phyloP scores from a whole-genome alignment of 2,329 filamentous ascomycete species.

The Trichophyton rubrum region DNA sequence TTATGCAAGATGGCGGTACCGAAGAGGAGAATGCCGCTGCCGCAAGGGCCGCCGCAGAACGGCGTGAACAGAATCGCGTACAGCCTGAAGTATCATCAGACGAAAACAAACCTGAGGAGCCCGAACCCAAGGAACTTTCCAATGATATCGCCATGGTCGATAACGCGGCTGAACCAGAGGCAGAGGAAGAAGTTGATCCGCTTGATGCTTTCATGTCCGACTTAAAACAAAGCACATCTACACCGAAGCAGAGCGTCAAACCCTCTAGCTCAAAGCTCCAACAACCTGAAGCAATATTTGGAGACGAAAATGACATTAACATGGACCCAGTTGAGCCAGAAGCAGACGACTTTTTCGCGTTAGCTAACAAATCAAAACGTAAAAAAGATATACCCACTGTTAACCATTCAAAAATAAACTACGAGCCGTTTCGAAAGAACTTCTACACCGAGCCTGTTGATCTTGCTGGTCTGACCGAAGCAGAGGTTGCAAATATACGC shows the following conservation, averaged over 20 bases:
- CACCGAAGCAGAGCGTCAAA: slow-evolving; percentile 24
- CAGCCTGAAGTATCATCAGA: slow-evolving; percentile 36
- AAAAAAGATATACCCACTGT: slow-evolving; percentile 89
- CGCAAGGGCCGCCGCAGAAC: slow-evolving; percentile 71
- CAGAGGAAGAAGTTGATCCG: slow-evolving; percentile 60
- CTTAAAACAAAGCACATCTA: slow-evolving; percentile 40
- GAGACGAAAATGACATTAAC: slow-evolving; percentile 63
- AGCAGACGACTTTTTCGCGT: slow-evolving; percentile 52
- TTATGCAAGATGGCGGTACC: slow-evolving; percentile 62
- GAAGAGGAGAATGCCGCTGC: slow-evolving; percentile 83
- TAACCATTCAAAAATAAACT: slow-evolving; percentile 74
- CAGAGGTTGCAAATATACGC: slow-evolving; percentile 68
- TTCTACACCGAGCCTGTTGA: slow-evolving; percentile 91
- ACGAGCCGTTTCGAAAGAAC: slow-evolving; percentile 78
- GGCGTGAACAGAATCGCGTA: slow-evolving; percentile 54
- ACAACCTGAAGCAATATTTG: slow-evolving; percentile 75
- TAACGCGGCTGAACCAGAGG: slow-evolving; percentile 22
- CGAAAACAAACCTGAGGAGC: slow-evolving; percentile 12
- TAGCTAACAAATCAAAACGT: slow-evolving; percentile 57
- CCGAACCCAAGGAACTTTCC: background rate
- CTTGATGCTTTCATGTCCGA: slow-evolving; percentile 94
- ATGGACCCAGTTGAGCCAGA: slow-evolving; percentile 50
- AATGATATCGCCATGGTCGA: slow-evolving; percentile 5
- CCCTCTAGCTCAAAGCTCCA: slow-evolving; percentile 38
- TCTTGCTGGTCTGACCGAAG: slow-evolving; percentile 67